Percentiles rank a stretch among this genome's conserved stretches.
Conservation (phyloP, 148 eudicot genomes). For the Chenopodium berlandieri region DNA sequence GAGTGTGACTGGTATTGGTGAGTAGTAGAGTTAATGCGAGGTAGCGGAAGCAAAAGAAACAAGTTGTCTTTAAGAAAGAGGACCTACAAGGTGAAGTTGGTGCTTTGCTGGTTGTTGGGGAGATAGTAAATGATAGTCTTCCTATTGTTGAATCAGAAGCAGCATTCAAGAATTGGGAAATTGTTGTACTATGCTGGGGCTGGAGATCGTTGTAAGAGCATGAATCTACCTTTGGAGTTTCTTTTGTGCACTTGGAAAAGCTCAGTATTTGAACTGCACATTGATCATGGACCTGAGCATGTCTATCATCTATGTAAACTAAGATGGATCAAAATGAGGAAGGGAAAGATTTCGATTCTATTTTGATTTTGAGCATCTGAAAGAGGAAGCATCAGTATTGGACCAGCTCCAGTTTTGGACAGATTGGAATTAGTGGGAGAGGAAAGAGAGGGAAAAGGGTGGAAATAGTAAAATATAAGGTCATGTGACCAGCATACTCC, state of each 20-base stretch:
- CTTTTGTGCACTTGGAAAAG: conserved; percentile 93
- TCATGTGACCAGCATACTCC: too few species aligned
- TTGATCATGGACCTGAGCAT: conserved; percentile 77
- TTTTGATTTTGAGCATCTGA: conserved; percentile 90
- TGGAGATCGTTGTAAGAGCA: conserved; percentile 90
- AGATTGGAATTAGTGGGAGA: conserved; percentile 77
- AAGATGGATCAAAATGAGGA: conserved; percentile 64
- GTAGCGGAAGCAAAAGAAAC: conserved; percentile 65
- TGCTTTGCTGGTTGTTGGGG: conserved; percentile 65
- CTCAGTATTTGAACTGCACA: conserved; percentile 88
- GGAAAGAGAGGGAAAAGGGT: conserved; percentile 33
- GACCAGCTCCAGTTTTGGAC: conserved; percentile 80
- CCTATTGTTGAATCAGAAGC: conserved; percentile 77
- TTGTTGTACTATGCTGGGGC: conserved; percentile 76
- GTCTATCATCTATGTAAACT: conserved; percentile 74
- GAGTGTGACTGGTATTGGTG: conserved; percentile 64
- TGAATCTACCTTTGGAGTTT: conserved; percentile 95
- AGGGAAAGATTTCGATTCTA: conserved; percentile 88
- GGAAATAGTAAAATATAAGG: too few species aligned
- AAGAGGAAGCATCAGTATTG: conserved; percentile 78
- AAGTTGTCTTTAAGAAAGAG: conserved; percentile 54
- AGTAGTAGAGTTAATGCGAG: conserved; percentile 81
- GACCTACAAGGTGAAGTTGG: conserved; percentile 16
- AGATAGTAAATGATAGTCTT: conserved; percentile 68
- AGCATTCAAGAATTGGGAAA: conserved; percentile 54